Base-by-base conservation (phyloP, 2,329 filamentous ascomycete genomes). In the Alternaria hordeiaustralica region DNA sequence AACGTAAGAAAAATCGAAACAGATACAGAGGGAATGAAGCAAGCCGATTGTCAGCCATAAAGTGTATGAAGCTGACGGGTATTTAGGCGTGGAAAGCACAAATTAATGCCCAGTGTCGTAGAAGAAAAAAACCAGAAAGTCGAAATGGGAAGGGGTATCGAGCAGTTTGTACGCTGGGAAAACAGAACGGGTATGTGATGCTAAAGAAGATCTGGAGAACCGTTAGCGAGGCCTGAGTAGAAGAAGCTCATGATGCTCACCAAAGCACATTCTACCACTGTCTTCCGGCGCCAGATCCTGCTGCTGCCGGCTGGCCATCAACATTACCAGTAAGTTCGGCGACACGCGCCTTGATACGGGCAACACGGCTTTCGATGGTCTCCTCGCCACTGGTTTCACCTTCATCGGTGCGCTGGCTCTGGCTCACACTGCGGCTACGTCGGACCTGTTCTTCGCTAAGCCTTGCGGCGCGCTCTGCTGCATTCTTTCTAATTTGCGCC, bases 401-500 rank as follows among this genome's bases (percentile, higher is more conserved):
- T 73, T 96, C 93, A 66, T 95, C 93, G 18, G 86, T 89, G 61
- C 90, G 89, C 8, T 85, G 74, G 83, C 87, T 81, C 60, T 81
- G 78, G 65, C 82, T 84, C 71, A 88, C 84, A 61, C 82, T 84
- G 69, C 87, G 84, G 46, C 83, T 87, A 47, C 85, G 85, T 43
- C 85, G 85, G 69, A 79, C 81, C 67, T 89, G 87, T 72, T 92
- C 89, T 70, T 93, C 91, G 58, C 87, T 89, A 46, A 88, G 84
- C 65, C 89, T 86, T 58, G 85, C 86, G 36, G 92, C 92, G 63
- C 94, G 88, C 65, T 96, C 91, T 4, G 94, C 94, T 11, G 96
- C 96, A 74, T 97, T 97, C 85, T 94, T 95, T 69, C 94, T 89
- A 70, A 98, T 97, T 80, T 97, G 93, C 1, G 95, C 95, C 96